Conservation (phyloP, 345 rosid genomes). For the Ailanthus altissimus region DNA sequence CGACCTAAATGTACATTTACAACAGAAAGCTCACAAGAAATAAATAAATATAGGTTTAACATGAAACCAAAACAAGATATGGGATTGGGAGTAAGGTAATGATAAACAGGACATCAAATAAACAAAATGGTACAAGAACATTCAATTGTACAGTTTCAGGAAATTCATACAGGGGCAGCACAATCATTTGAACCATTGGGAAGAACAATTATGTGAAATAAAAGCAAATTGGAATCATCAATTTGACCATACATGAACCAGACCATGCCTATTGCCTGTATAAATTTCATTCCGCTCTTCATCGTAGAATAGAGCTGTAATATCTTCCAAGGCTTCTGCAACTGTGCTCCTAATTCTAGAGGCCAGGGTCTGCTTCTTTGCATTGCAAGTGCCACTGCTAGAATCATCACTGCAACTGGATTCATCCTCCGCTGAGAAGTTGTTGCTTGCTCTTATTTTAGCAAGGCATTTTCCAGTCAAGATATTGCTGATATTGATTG, state of each 20-base stretch:
- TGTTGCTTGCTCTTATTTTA: slow-evolving; percentile 54
- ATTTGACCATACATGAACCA: slow-evolving; percentile 79
- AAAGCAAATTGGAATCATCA: slow-evolving; percentile 21
- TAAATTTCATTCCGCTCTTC: slow-evolving; percentile 80
- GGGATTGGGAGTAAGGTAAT: not conserved
- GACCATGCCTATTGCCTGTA: slow-evolving; percentile 67
- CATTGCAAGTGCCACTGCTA: slow-evolving; percentile 25
- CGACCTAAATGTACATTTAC: too few species aligned
- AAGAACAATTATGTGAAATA: slow-evolving; percentile 13
- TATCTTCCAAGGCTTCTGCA: slow-evolving; percentile 74
- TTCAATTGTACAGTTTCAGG: not conserved
- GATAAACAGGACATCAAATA: not conserved
- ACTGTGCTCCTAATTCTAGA: slow-evolving; percentile 53
- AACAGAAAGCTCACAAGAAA: not conserved
- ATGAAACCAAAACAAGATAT: not conserved
- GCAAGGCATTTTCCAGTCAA: slow-evolving; percentile 72
- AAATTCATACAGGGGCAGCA: slow-evolving; percentile 8
- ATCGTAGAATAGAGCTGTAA: slow-evolving; percentile 73
- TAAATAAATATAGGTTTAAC: not conserved
- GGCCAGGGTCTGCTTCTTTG: slow-evolving; percentile 21
- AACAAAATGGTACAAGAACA: not conserved
- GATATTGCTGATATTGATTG: slow-evolving; percentile 66
- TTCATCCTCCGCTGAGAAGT: slow-evolving; percentile 36
- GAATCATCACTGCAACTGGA: slow-evolving; percentile 33
- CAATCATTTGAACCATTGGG: slow-evolving; percentile 12